Evolutionary conservation across 106 monocot species (phyloP), one percentile per base, ranked within the genome.

Genomic region (Dendrobium chrysotoxum): DNA sequence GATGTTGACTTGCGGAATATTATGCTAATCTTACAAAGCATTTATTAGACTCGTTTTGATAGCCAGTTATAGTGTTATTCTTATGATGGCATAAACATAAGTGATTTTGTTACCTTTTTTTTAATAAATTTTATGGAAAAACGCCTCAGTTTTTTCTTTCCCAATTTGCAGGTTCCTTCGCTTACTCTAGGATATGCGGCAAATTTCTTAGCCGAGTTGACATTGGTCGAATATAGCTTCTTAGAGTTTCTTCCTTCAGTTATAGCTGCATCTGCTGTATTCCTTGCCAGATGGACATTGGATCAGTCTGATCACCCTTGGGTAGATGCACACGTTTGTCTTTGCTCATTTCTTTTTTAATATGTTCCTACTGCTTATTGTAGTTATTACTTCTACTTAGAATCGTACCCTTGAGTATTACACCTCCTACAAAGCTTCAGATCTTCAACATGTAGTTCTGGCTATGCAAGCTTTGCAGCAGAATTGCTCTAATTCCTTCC

Each of bases 261-360:
- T 1, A 80, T 96, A 12, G 91, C 96, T 86, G 87, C 96, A 77
- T 88, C 96, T 78, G 88, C 96, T 15, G 85, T 96, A 10, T 93
- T 96, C 58, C 93, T 96, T 80, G 93, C 92, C 9, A 84, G 85
- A 86, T 93, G 96, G 96, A 96, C 96, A n/a, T 41, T 96, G 44
- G 91, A 96, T 76, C 93, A 92, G 68, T 92, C 93, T 77, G 58
- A 80, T 50, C 82, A 85, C 40, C 96, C 93, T 44, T 96, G 93
- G 96, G 96, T 96, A 12, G 25, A 84, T 78, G 18, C 0, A 23
- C 21, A 23, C 1, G 35, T 28, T 18, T 78, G 40, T 38, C 31
- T 9, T 78, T 20, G 1, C 30, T 55, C 2, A 0, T 23, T 47
- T 28, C 9, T 70, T 31, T 12, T 45, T 26, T 8, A 21, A 8